Evolutionary conservation across 2,329 filamentous ascomycete species (phyloP).

Genomic region (Stachybotrys echinatus): DNA sequence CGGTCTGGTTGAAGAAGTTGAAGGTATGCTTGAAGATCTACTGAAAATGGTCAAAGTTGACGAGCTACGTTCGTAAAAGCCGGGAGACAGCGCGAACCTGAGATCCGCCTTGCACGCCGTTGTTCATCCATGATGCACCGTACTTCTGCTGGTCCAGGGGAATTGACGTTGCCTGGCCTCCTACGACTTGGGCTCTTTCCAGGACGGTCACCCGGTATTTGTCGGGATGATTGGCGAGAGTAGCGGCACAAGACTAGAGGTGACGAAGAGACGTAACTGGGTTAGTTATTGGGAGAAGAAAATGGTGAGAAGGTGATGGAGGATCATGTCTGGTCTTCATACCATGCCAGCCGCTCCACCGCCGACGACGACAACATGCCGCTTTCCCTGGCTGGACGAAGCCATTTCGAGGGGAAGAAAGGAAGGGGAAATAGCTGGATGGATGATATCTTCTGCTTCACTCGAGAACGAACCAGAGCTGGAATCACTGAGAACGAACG

Average conservation of each 20-base stretch:
- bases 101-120: constrained; percentile 58
- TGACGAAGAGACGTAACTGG: neutral
- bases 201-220: constrained; percentile 61
- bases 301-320: too few relatives aligned
- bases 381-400: constrained; percentile 14
- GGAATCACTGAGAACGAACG: too few relatives aligned
- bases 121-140: constrained; percentile 56
- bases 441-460: too few relatives aligned
- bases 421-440: too few relatives aligned
- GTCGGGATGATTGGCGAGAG: constrained; percentile 59
- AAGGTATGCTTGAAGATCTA: constrained; percentile 65
- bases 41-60: constrained; percentile 8
- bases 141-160: constrained; percentile 50
- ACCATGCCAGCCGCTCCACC: constrained; percentile 60
- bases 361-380: constrained; percentile 54
- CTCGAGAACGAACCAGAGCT: too few relatives aligned
- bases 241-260: constrained; percentile 56
- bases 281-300: neutral
- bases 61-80: too few relatives aligned
- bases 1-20: constrained; percentile 56
- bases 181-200: constrained; percentile 52
- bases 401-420: too few relatives aligned
- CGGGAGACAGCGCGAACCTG: too few relatives aligned
- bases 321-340: constrained; percentile 7
- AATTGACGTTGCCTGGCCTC: constrained; percentile 57